Percentiles rank a stretch among this genome's conserved stretches.
Conservation (phyloP, 371 early-diverging fungal genomes). For the Chytridium lagenaria region DNA sequence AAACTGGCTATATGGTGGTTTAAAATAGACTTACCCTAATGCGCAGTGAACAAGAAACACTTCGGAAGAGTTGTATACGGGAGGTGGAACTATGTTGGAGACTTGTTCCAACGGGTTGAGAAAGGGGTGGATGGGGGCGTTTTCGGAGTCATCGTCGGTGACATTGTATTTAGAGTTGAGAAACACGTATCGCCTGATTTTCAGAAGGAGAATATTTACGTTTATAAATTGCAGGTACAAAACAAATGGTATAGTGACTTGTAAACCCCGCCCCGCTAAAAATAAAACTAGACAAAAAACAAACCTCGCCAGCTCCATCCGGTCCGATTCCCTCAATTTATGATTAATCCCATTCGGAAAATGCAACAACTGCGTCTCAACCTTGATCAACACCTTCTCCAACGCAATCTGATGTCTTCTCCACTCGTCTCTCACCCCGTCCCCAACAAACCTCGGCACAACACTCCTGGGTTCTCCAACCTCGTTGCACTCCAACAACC, state of each 20-base stretch:
- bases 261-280: too few relatives aligned
- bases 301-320: constrained; percentile 1
- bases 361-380: neutral
- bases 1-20: neutral
- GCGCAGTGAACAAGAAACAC: constrained; percentile 10
- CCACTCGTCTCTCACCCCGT: neutral
- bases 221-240: neutral
- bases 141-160: neutral
- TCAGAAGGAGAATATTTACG: neutral
- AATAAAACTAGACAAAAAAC: neutral
- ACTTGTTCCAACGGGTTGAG: constrained; percentile 11
- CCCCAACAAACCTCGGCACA: neutral
- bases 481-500: neutral
- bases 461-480: neutral
- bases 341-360: constrained; percentile 6
- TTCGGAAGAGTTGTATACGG: neutral
- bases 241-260: too few relatives aligned
- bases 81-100: neutral
- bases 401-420: neutral
- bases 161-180: neutral
- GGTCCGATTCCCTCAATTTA: neutral
- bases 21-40: neutral
- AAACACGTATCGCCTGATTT: neutral
- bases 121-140: neutral
- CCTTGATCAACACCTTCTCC: neutral